Evolutionary conservation across 139 green algal genomes (phyloP).

Genomic region (Picochlorum costavermella): DNA sequence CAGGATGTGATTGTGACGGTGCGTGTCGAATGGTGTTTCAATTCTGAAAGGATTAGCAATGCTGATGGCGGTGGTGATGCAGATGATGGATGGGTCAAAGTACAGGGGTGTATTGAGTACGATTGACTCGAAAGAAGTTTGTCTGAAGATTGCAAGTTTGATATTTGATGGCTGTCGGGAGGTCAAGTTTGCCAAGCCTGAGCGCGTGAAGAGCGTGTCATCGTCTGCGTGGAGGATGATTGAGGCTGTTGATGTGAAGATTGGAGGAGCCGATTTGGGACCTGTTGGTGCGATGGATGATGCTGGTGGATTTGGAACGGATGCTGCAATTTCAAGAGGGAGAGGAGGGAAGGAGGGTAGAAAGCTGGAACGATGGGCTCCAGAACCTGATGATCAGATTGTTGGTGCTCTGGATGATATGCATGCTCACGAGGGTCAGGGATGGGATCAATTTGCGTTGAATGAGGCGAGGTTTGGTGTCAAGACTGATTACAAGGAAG

Average conservation of each 20-base stretch:
- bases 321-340: slow-evolving; percentile 59
- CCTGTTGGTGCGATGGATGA: slow-evolving; percentile 15
- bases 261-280: slow-evolving; percentile 49
- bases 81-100: slow-evolving; percentile 43
- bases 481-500: slow-evolving; percentile 63
- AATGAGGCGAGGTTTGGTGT: slow-evolving; percentile 82
- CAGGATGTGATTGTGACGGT: slow-evolving; percentile 4
- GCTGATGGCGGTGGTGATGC: not conserved
- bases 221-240: slow-evolving; percentile 41
- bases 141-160: slow-evolving; percentile 50
- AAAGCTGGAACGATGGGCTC: slow-evolving; percentile 67
- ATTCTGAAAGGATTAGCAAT: too few relatives aligned
- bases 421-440: slow-evolving; percentile 3
- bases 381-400: slow-evolving; percentile 25
- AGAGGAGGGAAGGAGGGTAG: slow-evolving; percentile 48
- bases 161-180: slow-evolving; percentile 20
- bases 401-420: slow-evolving; percentile 15
- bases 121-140: slow-evolving; percentile 27
- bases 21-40: not conserved
- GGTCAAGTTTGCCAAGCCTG: slow-evolving; percentile 15
- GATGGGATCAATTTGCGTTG: slow-evolving; percentile 87
- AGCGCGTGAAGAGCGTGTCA: slow-evolving; percentile 23
- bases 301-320: slow-evolving; percentile 58
- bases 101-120: slow-evolving; percentile 68
- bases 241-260: slow-evolving; percentile 52